Evolutionary conservation across 1,284 basidiomycete species (phyloP).

Genomic region (Heterobasidion annosum): DNA sequence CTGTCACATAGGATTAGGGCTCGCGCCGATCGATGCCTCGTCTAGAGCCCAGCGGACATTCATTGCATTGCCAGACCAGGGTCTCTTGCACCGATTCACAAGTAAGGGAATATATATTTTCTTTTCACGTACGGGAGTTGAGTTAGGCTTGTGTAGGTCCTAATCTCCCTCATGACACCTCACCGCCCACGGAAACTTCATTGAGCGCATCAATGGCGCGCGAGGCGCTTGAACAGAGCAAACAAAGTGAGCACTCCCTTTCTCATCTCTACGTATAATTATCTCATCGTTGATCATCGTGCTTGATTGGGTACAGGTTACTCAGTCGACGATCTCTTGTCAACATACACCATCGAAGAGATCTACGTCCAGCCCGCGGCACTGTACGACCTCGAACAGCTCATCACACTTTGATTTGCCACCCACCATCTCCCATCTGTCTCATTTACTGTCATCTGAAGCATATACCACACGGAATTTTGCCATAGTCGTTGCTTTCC

Average conservation of each 20-base stretch:
- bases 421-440: too few relatives aligned
- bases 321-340: slow-evolving; percentile 24
- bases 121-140: background rate
- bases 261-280: background rate
- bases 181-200: slow-evolving; percentile 26
- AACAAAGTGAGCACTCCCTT: slow-evolving; percentile 10
- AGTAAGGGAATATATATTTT: slow-evolving; percentile 7
- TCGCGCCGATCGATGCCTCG: background rate
- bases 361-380: slow-evolving; percentile 26
- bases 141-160: slow-evolving; percentile 12
- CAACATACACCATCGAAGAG: slow-evolving; percentile 25
- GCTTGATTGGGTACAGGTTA: slow-evolving; percentile 10
- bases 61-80: slow-evolving; percentile 28
- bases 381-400: slow-evolving; percentile 20
- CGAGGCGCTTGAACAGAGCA: slow-evolving; percentile 14
- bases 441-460: too few relatives aligned
- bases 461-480: too few relatives aligned
- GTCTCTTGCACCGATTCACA: slow-evolving; percentile 25
- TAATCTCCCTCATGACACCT: slow-evolving; percentile 24
- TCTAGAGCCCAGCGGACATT: slow-evolving; percentile 21
- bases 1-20: too few relatives aligned
- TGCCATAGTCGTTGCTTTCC: too few relatives aligned
- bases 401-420: background rate
- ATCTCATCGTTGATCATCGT: background rate
- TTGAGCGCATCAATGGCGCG: slow-evolving; percentile 23